Base-by-base conservation (phyloP, 441 rosid genomes). In the Omphalea diandra region DNA sequence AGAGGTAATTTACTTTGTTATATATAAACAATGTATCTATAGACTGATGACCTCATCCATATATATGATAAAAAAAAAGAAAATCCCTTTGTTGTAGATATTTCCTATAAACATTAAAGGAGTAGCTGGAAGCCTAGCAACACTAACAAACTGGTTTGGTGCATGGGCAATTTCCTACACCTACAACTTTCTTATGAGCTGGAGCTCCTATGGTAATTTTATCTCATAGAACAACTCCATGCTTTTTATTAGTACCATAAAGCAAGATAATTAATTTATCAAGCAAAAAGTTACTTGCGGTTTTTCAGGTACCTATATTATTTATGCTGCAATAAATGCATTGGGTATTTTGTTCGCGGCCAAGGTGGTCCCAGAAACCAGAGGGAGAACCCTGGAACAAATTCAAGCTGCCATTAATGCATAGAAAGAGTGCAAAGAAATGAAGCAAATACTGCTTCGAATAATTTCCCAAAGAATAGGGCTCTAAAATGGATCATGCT, bases 381-480 rank as follows among this genome's bases (percentile, higher is more conserved):
- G 80, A 68, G 93, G 90, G 18, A 41, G 80, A 81, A 87, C 93
- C 46, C 79, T 91, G 81, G 98, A 94, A 77, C 93, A 91, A 80
- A 88, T 91, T 77, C 98, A 94, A 78, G 90, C 90, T 38, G 72
- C 90, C 61, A 86, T 90, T 75, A 90, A 86, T 81, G 76, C 74
- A 22, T 88, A 86, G 73, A 55, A 69, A 47, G 69, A 61, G 49
- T n/a, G 33, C 60, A 71, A 33, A 36, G 22, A 38, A 50, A 14
- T 7, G 43, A 41, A 64, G n/a, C n/a, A n/a, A n/a, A n/a, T n/a
- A n/a, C n/a, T n/a, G n/a, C n/a, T n/a, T n/a, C n/a, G n/a, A n/a
- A n/a, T n/a, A n/a, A n/a, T n/a, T n/a, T n/a, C n/a, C n/a, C n/a
- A n/a, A n/a, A n/a, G n/a, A n/a, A n/a, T n/a, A n/a, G n/a, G n/a